Evolutionary conservation across 306 rosid species (phyloP), one percentile per base, ranked within the genome.

Genomic region (Ziziphus jujuba): DNA sequence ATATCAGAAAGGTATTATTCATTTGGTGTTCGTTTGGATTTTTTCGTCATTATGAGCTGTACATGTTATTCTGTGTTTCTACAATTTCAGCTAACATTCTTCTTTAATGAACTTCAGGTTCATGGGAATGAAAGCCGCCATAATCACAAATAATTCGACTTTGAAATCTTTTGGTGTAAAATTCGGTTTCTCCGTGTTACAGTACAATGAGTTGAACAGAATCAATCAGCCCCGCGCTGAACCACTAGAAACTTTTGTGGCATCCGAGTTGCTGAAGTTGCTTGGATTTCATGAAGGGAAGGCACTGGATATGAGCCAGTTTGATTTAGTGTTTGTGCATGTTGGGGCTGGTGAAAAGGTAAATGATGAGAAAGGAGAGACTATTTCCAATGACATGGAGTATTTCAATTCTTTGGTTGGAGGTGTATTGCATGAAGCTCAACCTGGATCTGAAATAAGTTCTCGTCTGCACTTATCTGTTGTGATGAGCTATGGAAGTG

Each of bases 121-220:
- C 78, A 90, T 95, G 96, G 97, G 95, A 81, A 85, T 95, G 95
- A 95, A 86, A 84, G 92, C 89, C 52, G 89, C 91, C 63, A 20
- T 95, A 60, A 21, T 90, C 71, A 84, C 97, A 19, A 77, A 78
- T 70, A 84, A 79, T 80, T 59, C 84, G 57, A 75, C 82, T 59
- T 81, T 90, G 82, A 80, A 90, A 75, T 84, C 81, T 65, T 80
- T 87, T 53, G 82, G 87, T 78, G 59, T 80, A 64, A 83, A 82
- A 34, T 84, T 95, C 35, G 99, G 99, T 54, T 70, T 81, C 63
- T 68, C 56, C 20, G 69, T 82, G 65, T 59, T 88, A 58, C 72
- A 82, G 45, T 56, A 70, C 13, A 84, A 90, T 63, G 85, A 76
- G 60, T 82, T 84, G 38, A 33, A 63, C 34, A 73, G 67, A 62